These are phyloP conservation scores for Melastoma malabathricum DNA, from an alignment of 345 rosid genomes.

Conservation along the genomic window DNA sequence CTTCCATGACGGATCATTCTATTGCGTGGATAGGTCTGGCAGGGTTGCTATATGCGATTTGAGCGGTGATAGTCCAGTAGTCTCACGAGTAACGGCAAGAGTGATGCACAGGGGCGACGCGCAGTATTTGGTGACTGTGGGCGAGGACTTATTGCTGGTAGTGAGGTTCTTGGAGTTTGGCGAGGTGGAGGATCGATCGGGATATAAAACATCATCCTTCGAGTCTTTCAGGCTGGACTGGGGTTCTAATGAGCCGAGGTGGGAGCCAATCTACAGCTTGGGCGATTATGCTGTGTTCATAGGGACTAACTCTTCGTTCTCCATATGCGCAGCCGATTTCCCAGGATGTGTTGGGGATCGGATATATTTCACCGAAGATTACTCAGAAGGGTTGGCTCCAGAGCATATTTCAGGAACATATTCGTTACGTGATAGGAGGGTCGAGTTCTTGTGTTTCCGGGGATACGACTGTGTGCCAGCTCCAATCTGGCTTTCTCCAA, in stretches of 20 bases:
- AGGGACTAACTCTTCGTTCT: slow-evolving; percentile 36
- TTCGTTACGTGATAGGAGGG: slow-evolving; percentile 21
- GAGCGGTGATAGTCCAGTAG: slow-evolving; percentile 11
- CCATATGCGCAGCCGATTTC: slow-evolving; percentile 30
- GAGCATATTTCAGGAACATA: slow-evolving; percentile 45
- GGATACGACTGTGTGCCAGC: slow-evolving; percentile 8
- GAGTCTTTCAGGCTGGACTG: slow-evolving; percentile 29
- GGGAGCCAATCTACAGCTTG: slow-evolving; percentile 26
- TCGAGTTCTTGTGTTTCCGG: slow-evolving; percentile 15
- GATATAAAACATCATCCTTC: slow-evolving; percentile 26
- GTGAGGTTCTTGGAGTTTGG: neutral
- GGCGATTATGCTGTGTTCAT: slow-evolving; percentile 30
- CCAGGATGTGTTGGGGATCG: slow-evolving; percentile 29
- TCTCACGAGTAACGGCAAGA: slow-evolving; percentile 18
- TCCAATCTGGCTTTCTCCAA: slow-evolving; percentile 42
- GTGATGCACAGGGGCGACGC: slow-evolving; percentile 25
- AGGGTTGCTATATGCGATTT: slow-evolving; percentile 26
- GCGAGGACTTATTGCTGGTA: slow-evolving; percentile 31
- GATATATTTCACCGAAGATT: slow-evolving; percentile 44
- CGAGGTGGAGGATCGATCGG: neutral
- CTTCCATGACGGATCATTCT: slow-evolving; percentile 21
- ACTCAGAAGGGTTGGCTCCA: slow-evolving; percentile 24
- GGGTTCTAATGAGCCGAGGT: slow-evolving; percentile 8
- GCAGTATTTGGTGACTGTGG: slow-evolving; percentile 39
- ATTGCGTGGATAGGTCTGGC: slow-evolving; percentile 31